Evolutionary conservation across 352 stramenopile genomes (phyloP).

Genomic region (Globisporangium takayamanum): DNA sequence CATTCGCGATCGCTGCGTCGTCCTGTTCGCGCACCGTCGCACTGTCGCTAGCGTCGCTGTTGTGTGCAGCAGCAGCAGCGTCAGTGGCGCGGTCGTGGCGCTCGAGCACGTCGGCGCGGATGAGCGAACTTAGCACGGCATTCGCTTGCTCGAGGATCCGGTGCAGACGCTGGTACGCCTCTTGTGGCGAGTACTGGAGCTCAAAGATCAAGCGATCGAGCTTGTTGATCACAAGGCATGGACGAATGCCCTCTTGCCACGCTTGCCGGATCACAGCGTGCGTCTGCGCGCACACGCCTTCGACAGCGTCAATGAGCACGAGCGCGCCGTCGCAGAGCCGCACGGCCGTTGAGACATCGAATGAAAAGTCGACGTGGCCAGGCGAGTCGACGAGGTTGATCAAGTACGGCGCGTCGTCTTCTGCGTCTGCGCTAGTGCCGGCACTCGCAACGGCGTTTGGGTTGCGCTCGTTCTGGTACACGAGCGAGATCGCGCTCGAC

Average conservation of each 20-base stretch:
- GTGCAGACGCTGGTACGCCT: slow-evolving; percentile 92
- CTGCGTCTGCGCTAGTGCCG: slow-evolving; percentile 6
- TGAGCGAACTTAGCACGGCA: slow-evolving; percentile 78
- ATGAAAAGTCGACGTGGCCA: slow-evolving; percentile 95
- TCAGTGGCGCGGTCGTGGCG: slow-evolving; percentile 41
- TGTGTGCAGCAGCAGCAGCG: slow-evolving; percentile 14
- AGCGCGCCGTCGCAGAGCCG: slow-evolving; percentile 92
- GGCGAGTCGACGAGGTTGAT: slow-evolving; percentile 96
- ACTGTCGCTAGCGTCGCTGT: slow-evolving; percentile 14
- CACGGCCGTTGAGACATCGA: slow-evolving; percentile 93
- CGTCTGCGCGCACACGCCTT: slow-evolving; percentile 95
- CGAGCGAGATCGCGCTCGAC: slow-evolving; percentile 92
- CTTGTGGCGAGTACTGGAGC: slow-evolving; percentile 85
- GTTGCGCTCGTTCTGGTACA: slow-evolving; percentile 70
- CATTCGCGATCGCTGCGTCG: slow-evolving; percentile 55
- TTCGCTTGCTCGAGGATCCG: slow-evolving; percentile 90
- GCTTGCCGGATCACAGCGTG: slow-evolving; percentile 93
- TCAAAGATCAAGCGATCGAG: slow-evolving; percentile 94
- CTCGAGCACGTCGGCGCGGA: slow-evolving; percentile 65
- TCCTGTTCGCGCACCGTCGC: slow-evolving; percentile 9
- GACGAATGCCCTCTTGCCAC: slow-evolving; percentile 90
- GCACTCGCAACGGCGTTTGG: neutral
- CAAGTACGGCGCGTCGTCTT: slow-evolving; percentile 62
- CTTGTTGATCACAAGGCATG: slow-evolving; percentile 97
- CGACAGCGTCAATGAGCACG: slow-evolving; percentile 94